These are phyloP conservation scores for Solanum sitiens DNA, from an alignment of 257 asterid species.

Conservation along the genomic window DNA sequence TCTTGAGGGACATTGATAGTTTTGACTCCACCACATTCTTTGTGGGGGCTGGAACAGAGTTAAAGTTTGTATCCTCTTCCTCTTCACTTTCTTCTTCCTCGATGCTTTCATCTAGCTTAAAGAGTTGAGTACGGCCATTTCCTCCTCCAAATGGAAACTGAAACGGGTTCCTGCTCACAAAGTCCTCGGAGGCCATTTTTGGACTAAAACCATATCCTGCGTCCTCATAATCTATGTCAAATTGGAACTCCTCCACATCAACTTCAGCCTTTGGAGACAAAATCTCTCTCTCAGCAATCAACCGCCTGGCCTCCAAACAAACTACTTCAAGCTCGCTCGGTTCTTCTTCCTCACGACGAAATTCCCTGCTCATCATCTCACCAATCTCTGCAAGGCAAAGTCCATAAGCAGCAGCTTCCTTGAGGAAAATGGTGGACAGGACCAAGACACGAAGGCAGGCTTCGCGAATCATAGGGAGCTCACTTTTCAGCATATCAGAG, in stretches of 20 bases:
- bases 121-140: conserved; percentile 45
- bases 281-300: conserved; percentile 40
- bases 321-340: conserved; percentile 92
- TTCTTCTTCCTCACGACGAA: conserved; percentile 82
- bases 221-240: conserved; percentile 78
- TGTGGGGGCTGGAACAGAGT: conserved; percentile 7
- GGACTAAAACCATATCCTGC: conserved; percentile 16
- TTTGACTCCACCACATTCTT: conserved; percentile 25
- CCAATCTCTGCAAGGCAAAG: conserved; percentile 96
- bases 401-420: conserved; percentile 76
- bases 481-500: conserved; percentile 61
- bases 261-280: conserved; percentile 37
- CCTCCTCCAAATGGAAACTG: conserved; percentile 45
- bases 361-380: conserved; percentile 95
- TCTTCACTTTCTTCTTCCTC: conserved; percentile 60
- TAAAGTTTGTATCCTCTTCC: conserved; percentile 24
- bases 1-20: conserved; percentile 50
- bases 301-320: conserved; percentile 76
- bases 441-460: conserved; percentile 79
- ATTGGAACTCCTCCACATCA: conserved; percentile 44
- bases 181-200: conserved; percentile 28
- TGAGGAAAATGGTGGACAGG: conserved; percentile 73
- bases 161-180: conserved; percentile 21
- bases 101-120: conserved; percentile 52
- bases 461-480: conserved; percentile 90